Evolutionary conservation across 2,329 filamentous ascomycete species (phyloP), one percentile per base, ranked within the genome.

Genomic region (Diplocarpon mali): DNA sequence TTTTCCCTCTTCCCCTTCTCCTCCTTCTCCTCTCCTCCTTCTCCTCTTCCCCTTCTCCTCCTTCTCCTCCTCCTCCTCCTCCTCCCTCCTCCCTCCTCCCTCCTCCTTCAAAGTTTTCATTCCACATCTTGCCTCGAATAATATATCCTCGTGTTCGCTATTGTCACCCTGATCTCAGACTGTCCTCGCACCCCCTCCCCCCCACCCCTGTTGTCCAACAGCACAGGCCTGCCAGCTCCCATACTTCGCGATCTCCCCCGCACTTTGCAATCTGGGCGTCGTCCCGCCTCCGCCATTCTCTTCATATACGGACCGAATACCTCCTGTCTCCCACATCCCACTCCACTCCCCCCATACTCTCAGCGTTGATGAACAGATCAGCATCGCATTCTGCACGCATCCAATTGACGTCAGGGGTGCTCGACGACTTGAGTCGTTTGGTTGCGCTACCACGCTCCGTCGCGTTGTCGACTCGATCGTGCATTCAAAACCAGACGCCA

Each of bases 231-330:
- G 31, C 20, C n/a, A n/a, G n/a, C n/a, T n/a, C n/a, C 12, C 31
- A 17, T 42, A 42, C 38, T 36, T 35, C 35, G 30, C 27, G 15
- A 37, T 30, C 44, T 40, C 45, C 52, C 53, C 50, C 50, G 47
- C 48, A 47, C 45, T 51, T 44, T 30, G 24, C 42, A 32, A 47
- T 40, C 44, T 24, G 4, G 20, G 47, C 35, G 46, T 38, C 36
- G 37, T 43, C 32, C 47, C 49, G 51, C 49, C 51, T 49, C 49
- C 51, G 46, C 49, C 49, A 49, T 43, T 40, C 35, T 40, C 35
- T 35, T 40, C 46, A 42, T 20, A 51, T 46, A 54, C 48, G 54
- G 54, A 53, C 54, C 54, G 54, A 56, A 54, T 56, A 56, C 45
- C 49, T 49, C 47, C 49, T 50, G 40, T 46, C 45, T 47, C 49